Base-by-base conservation (phyloP, 805 yeast genomes). In the Sungouiozyma ichnusensis region DNA sequence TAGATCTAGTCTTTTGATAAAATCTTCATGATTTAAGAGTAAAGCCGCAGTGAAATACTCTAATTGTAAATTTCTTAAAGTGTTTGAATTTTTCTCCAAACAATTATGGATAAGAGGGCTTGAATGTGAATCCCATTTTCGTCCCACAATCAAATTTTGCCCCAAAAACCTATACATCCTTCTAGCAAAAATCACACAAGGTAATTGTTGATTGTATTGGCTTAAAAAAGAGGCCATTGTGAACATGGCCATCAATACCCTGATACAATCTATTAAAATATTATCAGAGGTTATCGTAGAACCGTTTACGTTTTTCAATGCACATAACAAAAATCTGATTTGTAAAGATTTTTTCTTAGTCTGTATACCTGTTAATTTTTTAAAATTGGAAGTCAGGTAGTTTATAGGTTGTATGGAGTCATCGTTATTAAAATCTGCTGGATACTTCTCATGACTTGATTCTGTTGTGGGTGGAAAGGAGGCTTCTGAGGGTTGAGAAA, bases 21-120 rank as follows among this genome's bases (percentile, higher is more conserved):
- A 54, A 3, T 52, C 42, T 18, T 50, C 46, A 8, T 60, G 57
- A 33, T 62, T 60, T 18, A 59, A 40, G 43, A 60, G 49, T 5
- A 55, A 39, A 3, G 54, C 50, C 4, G 52, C 48, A 14, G 53
- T 42, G 34, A 55, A 55, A 36, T 43, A 53, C 42, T 55, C 57
- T 27, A 58, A 41, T 38, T 49, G 53, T 3, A 54, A 40, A 27
- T 45, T 45, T n/a, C 49, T 44, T 14, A 45, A 45, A 8, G 52
- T 41, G 13, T 33, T 24, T 2, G 52, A 50, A 37, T 53, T 49
- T 42, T 50, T 53, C 15, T 47, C 35, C 3, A 52, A 35, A 35
- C 53, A 46, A 16, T 44, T 43, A 2, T 38, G 29, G 8, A 54
- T 43, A 16, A 41, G 39, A 2, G 48, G 44, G 32, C 52, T 55